phyloP scores from a whole-genome alignment of 2,329 filamentous ascomycete species.

The Drechslerella coelobrocha region DNA sequence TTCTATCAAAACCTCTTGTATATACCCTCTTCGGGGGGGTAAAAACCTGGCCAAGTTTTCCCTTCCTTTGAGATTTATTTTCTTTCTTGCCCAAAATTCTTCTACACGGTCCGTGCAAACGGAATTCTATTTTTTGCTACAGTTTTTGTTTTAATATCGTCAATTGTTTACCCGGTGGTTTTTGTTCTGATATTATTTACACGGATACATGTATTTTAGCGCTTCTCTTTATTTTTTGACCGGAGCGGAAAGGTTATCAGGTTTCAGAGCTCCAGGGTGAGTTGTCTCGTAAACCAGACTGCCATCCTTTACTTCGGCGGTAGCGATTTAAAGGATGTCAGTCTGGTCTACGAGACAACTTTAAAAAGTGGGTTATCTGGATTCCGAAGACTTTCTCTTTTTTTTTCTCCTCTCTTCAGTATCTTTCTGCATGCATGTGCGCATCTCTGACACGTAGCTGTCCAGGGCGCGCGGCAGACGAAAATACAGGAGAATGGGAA shows the following conservation, averaged over 20 bases:
- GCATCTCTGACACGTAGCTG: no score
- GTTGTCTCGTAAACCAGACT: slow-evolving; percentile 51
- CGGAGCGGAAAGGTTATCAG: slow-evolving; percentile 31
- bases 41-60: slow-evolving; percentile 48
- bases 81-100: slow-evolving; percentile 15
- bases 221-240: not conserved
- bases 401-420: slow-evolving; percentile 5
- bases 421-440: no score
- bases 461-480: no score
- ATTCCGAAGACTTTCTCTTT: slow-evolving; percentile 10
- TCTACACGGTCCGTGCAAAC: slow-evolving; percentile 35
- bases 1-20: slow-evolving; percentile 31
- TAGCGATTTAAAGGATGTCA: slow-evolving; percentile 51
- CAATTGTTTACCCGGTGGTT: slow-evolving; percentile 16
- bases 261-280: slow-evolving; percentile 42
- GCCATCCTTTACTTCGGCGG: slow-evolving; percentile 50
- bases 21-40: slow-evolving; percentile 26
- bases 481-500: no score
- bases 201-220: slow-evolving; percentile 27
- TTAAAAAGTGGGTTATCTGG: slow-evolving; percentile 37
- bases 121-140: slow-evolving; percentile 17
- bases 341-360: slow-evolving; percentile 51
- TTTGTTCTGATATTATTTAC: not conserved
- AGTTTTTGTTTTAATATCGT: slow-evolving; percentile 1
- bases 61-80: slow-evolving; percentile 44